Evolutionary conservation across 2,329 filamentous ascomycete species (phyloP).

Genomic region (Grosmannia clavigera): DNA sequence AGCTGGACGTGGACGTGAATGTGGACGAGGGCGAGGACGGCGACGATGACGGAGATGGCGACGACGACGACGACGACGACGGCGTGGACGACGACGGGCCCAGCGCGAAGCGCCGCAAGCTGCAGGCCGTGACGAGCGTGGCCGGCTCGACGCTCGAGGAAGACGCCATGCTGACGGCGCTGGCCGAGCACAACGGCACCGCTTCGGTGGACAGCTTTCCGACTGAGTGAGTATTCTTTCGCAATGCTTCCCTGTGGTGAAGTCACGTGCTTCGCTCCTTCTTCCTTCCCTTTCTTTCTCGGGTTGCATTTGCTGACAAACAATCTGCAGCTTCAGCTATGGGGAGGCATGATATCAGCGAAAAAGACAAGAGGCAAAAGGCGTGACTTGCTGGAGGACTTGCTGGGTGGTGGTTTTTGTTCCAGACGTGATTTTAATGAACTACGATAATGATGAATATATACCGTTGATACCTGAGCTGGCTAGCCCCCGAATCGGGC

Average conservation of each 20-base stretch:
- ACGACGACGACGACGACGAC: slow-evolving; percentile 12
- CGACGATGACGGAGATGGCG: slow-evolving; percentile 10
- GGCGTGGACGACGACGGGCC: slow-evolving; percentile 15
- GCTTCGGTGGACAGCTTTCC: slow-evolving; percentile 25
- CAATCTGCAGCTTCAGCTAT: slow-evolving; percentile 3
- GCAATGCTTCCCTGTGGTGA: not conserved
- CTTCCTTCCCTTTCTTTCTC: not conserved
- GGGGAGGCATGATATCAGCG: slow-evolving; percentile 5
- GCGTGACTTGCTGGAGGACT: too few species aligned
- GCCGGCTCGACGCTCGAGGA: slow-evolving; percentile 25
- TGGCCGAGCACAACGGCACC: slow-evolving; percentile 30
- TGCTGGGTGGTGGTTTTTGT: not conserved
- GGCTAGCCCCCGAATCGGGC: not conserved
- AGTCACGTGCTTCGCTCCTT: not conserved
- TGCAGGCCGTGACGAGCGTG: slow-evolving; percentile 20
- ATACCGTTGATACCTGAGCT: not conserved
- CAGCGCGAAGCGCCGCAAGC: slow-evolving; percentile 28
- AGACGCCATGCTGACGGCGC: slow-evolving; percentile 32
- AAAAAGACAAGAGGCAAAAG: not conserved
- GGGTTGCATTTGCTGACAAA: not conserved
- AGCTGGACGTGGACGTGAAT: not conserved
- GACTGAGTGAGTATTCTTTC: slow-evolving; percentile 26
- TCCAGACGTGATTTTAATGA: not conserved
- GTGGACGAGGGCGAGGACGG: not conserved
- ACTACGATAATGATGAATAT: not conserved